Percentiles rank a stretch among this genome's conserved stretches.
Conservation (phyloP, 2,329 filamentous ascomycete species). For the Xylaria sp. region DNA sequence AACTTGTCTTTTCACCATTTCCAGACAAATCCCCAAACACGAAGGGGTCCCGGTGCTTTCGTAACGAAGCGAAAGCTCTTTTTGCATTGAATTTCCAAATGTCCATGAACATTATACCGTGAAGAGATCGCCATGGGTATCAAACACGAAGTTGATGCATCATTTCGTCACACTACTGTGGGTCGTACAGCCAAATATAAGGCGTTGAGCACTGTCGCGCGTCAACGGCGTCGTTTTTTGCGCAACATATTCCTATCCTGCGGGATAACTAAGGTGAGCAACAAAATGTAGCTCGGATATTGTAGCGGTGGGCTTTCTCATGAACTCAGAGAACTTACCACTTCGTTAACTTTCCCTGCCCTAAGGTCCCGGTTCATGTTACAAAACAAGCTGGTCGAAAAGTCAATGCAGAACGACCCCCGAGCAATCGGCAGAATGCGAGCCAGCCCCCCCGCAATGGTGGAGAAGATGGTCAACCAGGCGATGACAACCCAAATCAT, state of each 20-base stretch:
- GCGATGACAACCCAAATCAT: not conserved
- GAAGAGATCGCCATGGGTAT: not conserved
- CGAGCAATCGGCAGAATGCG: not conserved
- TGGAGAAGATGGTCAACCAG: not conserved
- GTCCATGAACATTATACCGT: not conserved
- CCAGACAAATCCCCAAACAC: not conserved
- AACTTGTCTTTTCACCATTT: not conserved
- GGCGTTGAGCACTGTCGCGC: no score
- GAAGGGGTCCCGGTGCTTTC: not conserved
- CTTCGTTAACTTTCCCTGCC: not conserved
- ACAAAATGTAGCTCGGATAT: no score
- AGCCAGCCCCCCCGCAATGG: not conserved
- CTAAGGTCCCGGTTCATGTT: constrained; percentile 11
- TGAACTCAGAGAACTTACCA: no score
- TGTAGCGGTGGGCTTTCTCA: no score
- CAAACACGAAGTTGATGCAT: not conserved
- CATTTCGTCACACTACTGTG: no score
- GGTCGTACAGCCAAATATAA: no score
- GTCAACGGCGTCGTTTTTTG: no score
- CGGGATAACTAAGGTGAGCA: not conserved
- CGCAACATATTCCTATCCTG: no score
- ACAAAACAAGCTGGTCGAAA: not conserved
- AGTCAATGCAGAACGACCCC: no score
- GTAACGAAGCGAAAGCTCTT: not conserved
- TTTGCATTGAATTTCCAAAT: not conserved